These are phyloP conservation scores for Jacaranda copaia DNA, from an alignment of 257 asterid genomes.

Conservation along the genomic window DNA sequence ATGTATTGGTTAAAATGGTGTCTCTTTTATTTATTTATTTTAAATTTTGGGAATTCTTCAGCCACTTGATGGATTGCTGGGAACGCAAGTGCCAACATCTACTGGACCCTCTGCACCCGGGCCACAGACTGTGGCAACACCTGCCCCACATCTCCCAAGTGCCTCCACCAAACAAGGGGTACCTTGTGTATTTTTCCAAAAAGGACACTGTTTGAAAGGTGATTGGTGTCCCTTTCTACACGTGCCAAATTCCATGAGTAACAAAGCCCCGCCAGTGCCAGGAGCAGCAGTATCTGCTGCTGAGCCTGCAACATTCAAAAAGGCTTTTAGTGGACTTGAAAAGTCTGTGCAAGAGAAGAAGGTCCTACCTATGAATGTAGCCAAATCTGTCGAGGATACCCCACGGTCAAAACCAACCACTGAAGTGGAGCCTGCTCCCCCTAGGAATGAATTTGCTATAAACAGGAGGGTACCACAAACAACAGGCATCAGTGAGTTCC, in stretches of 20 bases:
- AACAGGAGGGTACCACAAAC: slow-evolving; percentile 42
- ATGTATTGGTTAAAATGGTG: neutral
- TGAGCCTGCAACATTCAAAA: slow-evolving; percentile 45
- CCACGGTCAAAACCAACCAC: slow-evolving; percentile 40
- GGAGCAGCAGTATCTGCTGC: slow-evolving; percentile 42
- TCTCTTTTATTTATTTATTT: neutral
- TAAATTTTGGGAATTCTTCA: slow-evolving; percentile 39
- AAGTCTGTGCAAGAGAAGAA: slow-evolving; percentile 53
- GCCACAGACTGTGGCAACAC: slow-evolving; percentile 49
- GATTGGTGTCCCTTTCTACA: slow-evolving; percentile 90
- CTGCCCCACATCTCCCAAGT: slow-evolving; percentile 49
- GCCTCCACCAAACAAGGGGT: slow-evolving; percentile 68
- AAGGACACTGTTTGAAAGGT: slow-evolving; percentile 78
- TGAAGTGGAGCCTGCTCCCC: slow-evolving; percentile 44
- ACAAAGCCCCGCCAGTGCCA: slow-evolving; percentile 50
- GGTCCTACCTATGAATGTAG: slow-evolving; percentile 40
- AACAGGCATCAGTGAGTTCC: slow-evolving; percentile 36
- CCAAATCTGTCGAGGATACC: slow-evolving; percentile 45
- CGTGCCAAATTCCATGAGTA: slow-evolving; percentile 53
- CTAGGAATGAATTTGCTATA: slow-evolving; percentile 43
- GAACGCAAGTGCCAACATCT: slow-evolving; percentile 60
- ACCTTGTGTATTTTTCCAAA: slow-evolving; percentile 81
- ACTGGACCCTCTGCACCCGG: slow-evolving; percentile 54
- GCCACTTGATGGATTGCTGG: slow-evolving; percentile 88
- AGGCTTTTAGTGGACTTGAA: slow-evolving; percentile 46